A percentile compares a stretch with the other conserved stretches of the same genome.
phyloP scores from a whole-genome alignment of 371 early-diverging fungal species.

The Mucor saturninus region DNA sequence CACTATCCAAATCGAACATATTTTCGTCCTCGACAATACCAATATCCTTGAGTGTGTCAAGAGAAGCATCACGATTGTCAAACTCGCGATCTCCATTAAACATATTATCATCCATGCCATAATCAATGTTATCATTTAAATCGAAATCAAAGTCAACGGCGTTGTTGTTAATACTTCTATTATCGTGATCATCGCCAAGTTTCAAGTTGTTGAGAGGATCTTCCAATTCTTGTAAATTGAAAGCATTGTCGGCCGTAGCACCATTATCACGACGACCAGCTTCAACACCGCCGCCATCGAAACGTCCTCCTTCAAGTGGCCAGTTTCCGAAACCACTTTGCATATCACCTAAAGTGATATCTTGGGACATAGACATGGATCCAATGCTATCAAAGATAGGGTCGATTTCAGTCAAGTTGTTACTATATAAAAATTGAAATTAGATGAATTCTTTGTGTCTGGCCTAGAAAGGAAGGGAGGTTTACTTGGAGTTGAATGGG shows the following conservation, averaged over 20 bases:
- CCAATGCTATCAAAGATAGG: slow-evolving; percentile 38
- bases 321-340: slow-evolving; percentile 24
- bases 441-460: slow-evolving; percentile 1
- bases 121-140: slow-evolving; percentile 50
- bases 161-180: slow-evolving; percentile 28
- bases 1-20: slow-evolving; percentile 32
- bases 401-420: slow-evolving; percentile 21
- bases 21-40: slow-evolving; percentile 38
- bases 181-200: slow-evolving; percentile 40
- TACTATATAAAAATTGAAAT: slow-evolving; percentile 10
- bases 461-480: neutral
- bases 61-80: slow-evolving; percentile 15
- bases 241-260: slow-evolving; percentile 32
- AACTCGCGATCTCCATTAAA: neutral
- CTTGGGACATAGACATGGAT: slow-evolving; percentile 54
- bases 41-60: slow-evolving; percentile 36
- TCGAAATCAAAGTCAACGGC: slow-evolving; percentile 59
- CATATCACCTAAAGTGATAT: slow-evolving; percentile 61
- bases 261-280: slow-evolving; percentile 50
- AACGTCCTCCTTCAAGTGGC: slow-evolving; percentile 15
- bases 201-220: slow-evolving; percentile 50
- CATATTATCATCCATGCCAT: slow-evolving; percentile 4
- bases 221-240: slow-evolving; percentile 31
- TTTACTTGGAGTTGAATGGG: slow-evolving; percentile 51
- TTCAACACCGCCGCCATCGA: slow-evolving; percentile 31